These are phyloP conservation scores for Nelumbo lutea DNA, from an alignment of 164 flowering plant genomes.

Conservation along the genomic window DNA sequence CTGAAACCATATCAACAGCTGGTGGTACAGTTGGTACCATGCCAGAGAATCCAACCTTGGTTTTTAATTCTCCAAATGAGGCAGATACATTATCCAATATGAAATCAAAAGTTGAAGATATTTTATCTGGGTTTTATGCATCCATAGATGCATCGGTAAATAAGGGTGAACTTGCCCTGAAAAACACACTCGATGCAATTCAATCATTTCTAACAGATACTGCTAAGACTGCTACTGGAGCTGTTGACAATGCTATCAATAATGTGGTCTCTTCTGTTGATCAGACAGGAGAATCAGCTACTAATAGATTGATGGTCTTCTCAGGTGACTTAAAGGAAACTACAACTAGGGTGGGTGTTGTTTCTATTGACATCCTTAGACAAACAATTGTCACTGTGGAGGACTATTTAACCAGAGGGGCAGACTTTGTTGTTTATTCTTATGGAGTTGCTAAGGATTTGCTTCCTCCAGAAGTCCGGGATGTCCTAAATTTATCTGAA, in stretches of 20 bases:
- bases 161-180: constrained; percentile 38
- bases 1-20: constrained; percentile 22
- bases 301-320: constrained; percentile 38
- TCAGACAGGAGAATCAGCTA: constrained; percentile 42
- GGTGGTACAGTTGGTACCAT: constrained; percentile 17
- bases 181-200: constrained; percentile 38
- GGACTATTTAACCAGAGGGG: constrained; percentile 48
- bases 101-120: constrained; percentile 32
- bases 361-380: constrained; percentile 55
- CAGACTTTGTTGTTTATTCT: constrained; percentile 37
- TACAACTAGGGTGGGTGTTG: constrained; percentile 34
- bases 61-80: constrained; percentile 27
- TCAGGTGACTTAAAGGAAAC: constrained; percentile 48
- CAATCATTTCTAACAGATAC: constrained; percentile 37
- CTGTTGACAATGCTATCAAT: constrained; percentile 38
- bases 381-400: constrained; percentile 43
- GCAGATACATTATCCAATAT: constrained; percentile 27
- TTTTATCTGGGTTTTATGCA: constrained; percentile 30
- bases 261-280: constrained; percentile 32
- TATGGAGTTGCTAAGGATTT: constrained; percentile 58
- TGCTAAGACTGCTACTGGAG: constrained; percentile 35
- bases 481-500: constrained; percentile 51
- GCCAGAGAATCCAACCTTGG: constrained; percentile 24
- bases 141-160: constrained; percentile 42
- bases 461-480: constrained; percentile 64